Percentiles rank a stretch among this genome's conserved stretches.
These are phyloP conservation scores for Monosporozyma solicola DNA, from an alignment of 805 yeast genomes.

Conservation along the genomic window DNA sequence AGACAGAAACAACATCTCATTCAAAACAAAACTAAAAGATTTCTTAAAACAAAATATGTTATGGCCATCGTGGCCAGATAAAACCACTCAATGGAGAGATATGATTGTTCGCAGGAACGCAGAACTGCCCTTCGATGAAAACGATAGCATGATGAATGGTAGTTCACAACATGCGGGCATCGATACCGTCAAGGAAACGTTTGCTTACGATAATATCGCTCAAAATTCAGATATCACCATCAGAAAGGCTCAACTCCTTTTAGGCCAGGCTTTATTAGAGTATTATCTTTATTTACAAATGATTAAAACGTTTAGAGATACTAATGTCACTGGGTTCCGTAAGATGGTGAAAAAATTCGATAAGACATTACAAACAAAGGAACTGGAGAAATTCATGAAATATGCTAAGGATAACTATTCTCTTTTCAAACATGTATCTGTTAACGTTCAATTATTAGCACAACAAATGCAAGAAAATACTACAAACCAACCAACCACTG, in stretches of 20 bases:
- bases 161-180: not conserved
- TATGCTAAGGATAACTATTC: constrained; percentile 20
- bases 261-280: constrained; percentile 26
- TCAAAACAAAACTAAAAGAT: constrained; percentile 2
- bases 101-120: not conserved
- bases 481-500: constrained; percentile 10
- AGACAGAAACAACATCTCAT: not conserved
- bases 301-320: constrained; percentile 43
- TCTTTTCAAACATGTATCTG: constrained; percentile 21
- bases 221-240: constrained; percentile 6
- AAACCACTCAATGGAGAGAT: not conserved
- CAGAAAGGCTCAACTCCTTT: constrained; percentile 7
- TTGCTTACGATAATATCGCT: constrained; percentile 6
- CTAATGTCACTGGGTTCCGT: constrained; percentile 82
- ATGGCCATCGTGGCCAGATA: constrained; percentile 25
- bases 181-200: constrained; percentile 10
- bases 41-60: constrained; percentile 17
- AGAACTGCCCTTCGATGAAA: not conserved
- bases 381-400: constrained; percentile 20
- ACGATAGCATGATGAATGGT: no score
- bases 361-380: constrained; percentile 36
- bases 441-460: constrained; percentile 20
- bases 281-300: constrained; percentile 26
- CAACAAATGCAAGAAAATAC: constrained; percentile 18
- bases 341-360: constrained; percentile 88